Evolutionary conservation across 108 stramenopile species (phyloP), one percentile per base, ranked within the genome.

Genomic region (Seminavis robusta): DNA sequence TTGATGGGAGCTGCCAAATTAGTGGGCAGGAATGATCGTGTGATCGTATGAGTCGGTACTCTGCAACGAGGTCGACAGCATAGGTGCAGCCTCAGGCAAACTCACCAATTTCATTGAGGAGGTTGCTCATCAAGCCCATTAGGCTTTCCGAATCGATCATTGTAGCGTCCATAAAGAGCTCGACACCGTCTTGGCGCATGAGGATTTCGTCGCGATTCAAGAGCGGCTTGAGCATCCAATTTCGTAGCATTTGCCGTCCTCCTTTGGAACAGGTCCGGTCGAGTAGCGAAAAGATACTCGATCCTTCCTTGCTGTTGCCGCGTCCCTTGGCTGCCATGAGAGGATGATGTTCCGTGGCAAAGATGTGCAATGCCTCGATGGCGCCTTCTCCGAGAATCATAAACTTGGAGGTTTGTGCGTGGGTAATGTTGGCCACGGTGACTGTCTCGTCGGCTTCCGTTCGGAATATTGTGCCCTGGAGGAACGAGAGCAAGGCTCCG

Each of bases 191-290:
- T 45, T 95, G 90, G 7, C 88, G 63, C 51, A 80, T 47, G 0
- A 25, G 57, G n/a, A 94, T 94, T 31, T 33, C 53, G 1, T 47
- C 50, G 3, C 56, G 46, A 31, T 84, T 71, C 23, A 79, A 56
- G 21, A 97, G 54, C 15, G 95, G 95, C 52, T 86, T 73, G 15
- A 82, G 56, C 94, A 96, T 95, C 92, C 90, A 92, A 43, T 95
- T 86, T n/a, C 82, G 62, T 21, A 98, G 59, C 15, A 84, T 62
- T 53, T 85, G 73, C 25, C 78, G 76, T 0, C 97, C 97, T 0
- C 83, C 71, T 44, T 86, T 84, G 56, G 82, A 76, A 33, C 65
- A 78, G 21, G 94, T 94, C 25, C 94, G 65, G 56, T 98, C 94
- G 38, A 98, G 61, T 30, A 98, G 62, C 2, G 90, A 81, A 60